Conservation (phyloP, 1,284 basidiomycete species). For the Exobasidium rhododendri region DNA sequence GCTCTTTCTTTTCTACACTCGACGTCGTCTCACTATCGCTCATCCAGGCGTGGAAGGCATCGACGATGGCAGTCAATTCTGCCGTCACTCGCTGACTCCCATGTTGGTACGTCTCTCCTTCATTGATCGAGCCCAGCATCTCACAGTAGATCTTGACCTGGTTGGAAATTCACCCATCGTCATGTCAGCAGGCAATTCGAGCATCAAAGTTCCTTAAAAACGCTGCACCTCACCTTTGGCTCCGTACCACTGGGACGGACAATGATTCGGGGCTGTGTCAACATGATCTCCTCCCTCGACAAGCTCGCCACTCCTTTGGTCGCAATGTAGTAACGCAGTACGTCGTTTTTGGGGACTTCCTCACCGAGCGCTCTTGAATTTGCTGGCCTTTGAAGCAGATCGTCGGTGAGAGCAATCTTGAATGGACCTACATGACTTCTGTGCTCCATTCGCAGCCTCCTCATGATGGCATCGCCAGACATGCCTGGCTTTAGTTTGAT, state of each 20-base stretch:
- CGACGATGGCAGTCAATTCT: conserved; percentile 32
- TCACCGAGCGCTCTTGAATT: conserved; percentile 30
- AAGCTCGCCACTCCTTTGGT: conserved; percentile 14
- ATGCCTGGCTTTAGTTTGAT: conserved; percentile 37
- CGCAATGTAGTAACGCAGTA: conserved; percentile 41
- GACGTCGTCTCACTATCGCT: conserved; percentile 18
- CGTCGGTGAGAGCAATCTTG: conserved; percentile 33
- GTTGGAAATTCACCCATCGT: conserved; percentile 18
- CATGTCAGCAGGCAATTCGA: not conserved
- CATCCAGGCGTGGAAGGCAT: conserved; percentile 41
- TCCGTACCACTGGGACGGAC: conserved; percentile 45
- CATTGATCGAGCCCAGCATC: conserved; percentile 27
- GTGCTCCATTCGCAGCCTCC: conserved; percentile 30
- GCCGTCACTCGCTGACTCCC: conserved; percentile 26
- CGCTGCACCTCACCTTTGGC: conserved; percentile 11
- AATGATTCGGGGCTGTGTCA: conserved; percentile 38
- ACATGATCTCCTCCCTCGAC: conserved; percentile 30
- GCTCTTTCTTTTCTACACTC: too few relatives aligned
- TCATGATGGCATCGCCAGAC: conserved; percentile 39
- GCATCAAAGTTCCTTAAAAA: not conserved
- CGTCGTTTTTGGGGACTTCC: conserved; percentile 43
- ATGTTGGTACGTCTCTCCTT: conserved; percentile 25
- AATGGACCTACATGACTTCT: conserved; percentile 10
- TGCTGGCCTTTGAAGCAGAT: conserved; percentile 25
- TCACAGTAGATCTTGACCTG: conserved; percentile 41